These are phyloP conservation scores for Cyclotella choctawhatcheeana DNA, from an alignment of 108 stramenopile species.

Conservation along the genomic window DNA sequence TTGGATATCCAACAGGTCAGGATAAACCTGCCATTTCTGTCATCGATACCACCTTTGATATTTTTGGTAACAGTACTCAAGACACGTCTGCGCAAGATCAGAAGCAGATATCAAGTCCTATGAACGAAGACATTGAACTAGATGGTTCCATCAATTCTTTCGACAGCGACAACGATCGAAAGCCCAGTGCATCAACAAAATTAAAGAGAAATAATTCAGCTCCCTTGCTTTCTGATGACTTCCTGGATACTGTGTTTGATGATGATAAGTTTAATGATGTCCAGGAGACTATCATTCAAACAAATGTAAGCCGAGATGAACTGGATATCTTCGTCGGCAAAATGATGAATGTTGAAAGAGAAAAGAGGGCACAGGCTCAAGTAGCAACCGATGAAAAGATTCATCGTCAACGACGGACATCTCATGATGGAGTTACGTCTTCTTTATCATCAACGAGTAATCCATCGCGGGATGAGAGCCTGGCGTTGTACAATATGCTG, in stretches of 20 bases:
- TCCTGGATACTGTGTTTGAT: slow-evolving; percentile 3
- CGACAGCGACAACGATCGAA: slow-evolving; percentile 1
- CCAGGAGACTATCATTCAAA: not conserved
- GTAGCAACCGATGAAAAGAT: not conserved
- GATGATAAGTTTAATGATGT: too few species aligned
- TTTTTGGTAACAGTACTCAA: not conserved
- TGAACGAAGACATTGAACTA: not conserved
- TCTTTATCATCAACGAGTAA: too few species aligned
- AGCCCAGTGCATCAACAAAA: not conserved
- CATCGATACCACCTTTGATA: too few species aligned
- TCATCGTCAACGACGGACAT: slow-evolving; percentile 1
- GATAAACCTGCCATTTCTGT: too few species aligned
- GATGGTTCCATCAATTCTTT: not conserved
- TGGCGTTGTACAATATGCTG: slow-evolving; percentile 13
- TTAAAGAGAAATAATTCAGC: slow-evolving; percentile 3
- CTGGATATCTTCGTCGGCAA: slow-evolving; percentile 4
- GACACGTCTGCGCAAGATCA: not conserved
- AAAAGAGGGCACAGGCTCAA: too few species aligned
- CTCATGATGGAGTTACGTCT: not conserved
- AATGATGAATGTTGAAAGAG: slow-evolving; percentile 1
- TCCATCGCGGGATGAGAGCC: not conserved
- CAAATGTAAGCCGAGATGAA: not conserved
- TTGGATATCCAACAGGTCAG: too few species aligned
- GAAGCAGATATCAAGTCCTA: not conserved
- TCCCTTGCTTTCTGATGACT: not conserved